Conservation (phyloP, 164 flowering plant genomes). For the Aristolochia fimbriata region DNA sequence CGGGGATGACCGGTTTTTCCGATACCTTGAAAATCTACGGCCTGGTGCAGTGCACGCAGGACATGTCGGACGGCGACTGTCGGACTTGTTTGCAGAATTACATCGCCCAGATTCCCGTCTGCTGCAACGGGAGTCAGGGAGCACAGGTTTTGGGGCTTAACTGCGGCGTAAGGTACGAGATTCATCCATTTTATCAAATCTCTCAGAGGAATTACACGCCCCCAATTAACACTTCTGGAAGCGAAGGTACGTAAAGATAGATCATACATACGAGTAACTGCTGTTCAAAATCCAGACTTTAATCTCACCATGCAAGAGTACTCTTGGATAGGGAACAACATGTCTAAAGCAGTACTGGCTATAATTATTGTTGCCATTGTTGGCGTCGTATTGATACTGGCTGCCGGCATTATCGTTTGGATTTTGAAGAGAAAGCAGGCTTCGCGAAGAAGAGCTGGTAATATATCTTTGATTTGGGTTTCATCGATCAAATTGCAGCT, state of each 20-base stretch:
- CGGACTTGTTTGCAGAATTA: constrained; percentile 9
- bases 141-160: constrained; percentile 12
- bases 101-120: neutral
- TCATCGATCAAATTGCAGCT: too few relatives aligned
- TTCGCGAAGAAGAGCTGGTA: neutral
- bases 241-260: neutral
- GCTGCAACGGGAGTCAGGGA: constrained; percentile 10
- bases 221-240: neutral
- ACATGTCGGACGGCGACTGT: constrained; percentile 17
- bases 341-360: too few relatives aligned
- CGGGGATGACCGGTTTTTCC: constrained; percentile 4
- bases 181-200: constrained; percentile 6
- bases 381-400: neutral
- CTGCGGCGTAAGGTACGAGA: constrained; percentile 19
- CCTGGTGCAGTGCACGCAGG: constrained; percentile 31
- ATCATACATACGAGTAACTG: too few relatives aligned
- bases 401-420: neutral
- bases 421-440: neutral
- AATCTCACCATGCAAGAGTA: too few relatives aligned
- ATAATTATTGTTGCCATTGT: too few relatives aligned
- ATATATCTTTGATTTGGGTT: too few relatives aligned
- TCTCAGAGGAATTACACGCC: neutral
- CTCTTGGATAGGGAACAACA: too few relatives aligned
- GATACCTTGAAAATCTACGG: constrained; percentile 10
- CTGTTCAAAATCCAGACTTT: too few relatives aligned